A percentile compares a stretch with the other conserved stretches of the same genome.
Evolutionary conservation across 2,329 filamentous ascomycete species (phyloP).

Genomic region (Aureobasidium leucospermi): DNA sequence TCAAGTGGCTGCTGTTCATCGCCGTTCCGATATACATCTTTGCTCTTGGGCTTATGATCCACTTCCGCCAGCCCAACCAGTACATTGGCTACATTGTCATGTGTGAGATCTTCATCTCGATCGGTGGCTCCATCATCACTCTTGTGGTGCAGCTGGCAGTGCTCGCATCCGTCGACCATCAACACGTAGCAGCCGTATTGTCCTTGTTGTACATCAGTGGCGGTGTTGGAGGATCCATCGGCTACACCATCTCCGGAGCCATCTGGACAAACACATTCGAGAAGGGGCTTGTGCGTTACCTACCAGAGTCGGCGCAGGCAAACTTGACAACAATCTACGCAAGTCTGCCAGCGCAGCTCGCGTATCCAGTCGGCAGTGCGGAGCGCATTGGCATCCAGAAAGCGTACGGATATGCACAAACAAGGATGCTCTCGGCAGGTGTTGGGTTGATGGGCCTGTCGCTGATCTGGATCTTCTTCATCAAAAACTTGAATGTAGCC

Average conservation of each 20-base stretch:
- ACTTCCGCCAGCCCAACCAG: slow-evolving; percentile 11
- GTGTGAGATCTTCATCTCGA: slow-evolving; percentile 36
- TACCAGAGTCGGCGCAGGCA: slow-evolving; percentile 39
- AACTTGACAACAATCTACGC: slow-evolving; percentile 39
- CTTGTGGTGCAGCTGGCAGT: slow-evolving; percentile 9
- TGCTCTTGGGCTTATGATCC: slow-evolving; percentile 8
- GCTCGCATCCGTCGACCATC: slow-evolving; percentile 10
- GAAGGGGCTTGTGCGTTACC: slow-evolving; percentile 30
- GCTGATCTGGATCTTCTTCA: slow-evolving; percentile 36
- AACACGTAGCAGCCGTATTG: slow-evolving; percentile 11
- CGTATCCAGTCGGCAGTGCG: slow-evolving; percentile 43
- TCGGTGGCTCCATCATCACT: slow-evolving; percentile 25
- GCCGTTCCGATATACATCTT: slow-evolving; percentile 25
- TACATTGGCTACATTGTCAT: slow-evolving; percentile 16
- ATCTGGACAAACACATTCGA: slow-evolving; percentile 15
- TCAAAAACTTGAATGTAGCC: slow-evolving; percentile 44
- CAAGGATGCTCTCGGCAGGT: slow-evolving; percentile 30
- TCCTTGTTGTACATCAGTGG: slow-evolving; percentile 6
- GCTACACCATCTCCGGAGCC: slow-evolving; percentile 6
- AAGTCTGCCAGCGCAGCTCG: slow-evolving; percentile 46
- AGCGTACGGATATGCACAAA: slow-evolving; percentile 29
- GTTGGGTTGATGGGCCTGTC: slow-evolving; percentile 24
- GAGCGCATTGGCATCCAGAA: slow-evolving; percentile 37
- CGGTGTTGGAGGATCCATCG: slow-evolving; percentile 9
- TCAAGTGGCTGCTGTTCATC: slow-evolving; percentile 28